A percentile compares a stretch with the other conserved stretches of the same genome.
Conservation (phyloP, 2,329 filamentous ascomycete species). For the Colletotrichum sp. region DNA sequence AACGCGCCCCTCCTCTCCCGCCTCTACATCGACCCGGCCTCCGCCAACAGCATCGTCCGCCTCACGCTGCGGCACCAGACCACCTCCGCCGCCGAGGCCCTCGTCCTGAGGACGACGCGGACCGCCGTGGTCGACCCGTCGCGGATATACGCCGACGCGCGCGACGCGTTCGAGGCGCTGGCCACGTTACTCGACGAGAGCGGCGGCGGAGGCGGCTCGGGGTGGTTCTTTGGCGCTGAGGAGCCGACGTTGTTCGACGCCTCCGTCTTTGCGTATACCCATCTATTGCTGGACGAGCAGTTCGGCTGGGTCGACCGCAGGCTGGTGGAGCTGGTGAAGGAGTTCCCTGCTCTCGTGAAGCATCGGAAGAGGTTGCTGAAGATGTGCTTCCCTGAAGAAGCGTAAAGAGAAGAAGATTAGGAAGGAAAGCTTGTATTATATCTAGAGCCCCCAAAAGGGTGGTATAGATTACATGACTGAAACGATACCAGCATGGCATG, state of each 20-base stretch:
- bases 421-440: background rate
- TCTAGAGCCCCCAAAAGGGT: background rate
- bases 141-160: constrained; percentile 47
- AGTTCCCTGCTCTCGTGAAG: constrained; percentile 64
- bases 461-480: background rate
- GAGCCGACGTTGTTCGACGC: constrained; percentile 83
- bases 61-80: constrained; percentile 69
- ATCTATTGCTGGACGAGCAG: constrained; percentile 72
- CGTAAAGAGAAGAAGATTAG: background rate
- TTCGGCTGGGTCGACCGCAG: constrained; percentile 69
- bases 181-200: constrained; percentile 42
- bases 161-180: constrained; percentile 51
- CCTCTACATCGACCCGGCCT: constrained; percentile 74
- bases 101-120: constrained; percentile 71
- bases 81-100: constrained; percentile 72
- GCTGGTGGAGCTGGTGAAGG: constrained; percentile 60
- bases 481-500: background rate
- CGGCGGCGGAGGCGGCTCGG: constrained; percentile 13
- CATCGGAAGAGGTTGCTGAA: constrained; percentile 39
- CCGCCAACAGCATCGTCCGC: constrained; percentile 66
- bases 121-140: constrained; percentile 33
- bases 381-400: background rate
- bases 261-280: constrained; percentile 86
- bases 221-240: constrained; percentile 55
- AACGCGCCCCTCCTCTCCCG: constrained; percentile 72